Evolutionary conservation across 2,329 filamentous ascomycete species (phyloP).

Genomic region (Epichloe sibirici): DNA sequence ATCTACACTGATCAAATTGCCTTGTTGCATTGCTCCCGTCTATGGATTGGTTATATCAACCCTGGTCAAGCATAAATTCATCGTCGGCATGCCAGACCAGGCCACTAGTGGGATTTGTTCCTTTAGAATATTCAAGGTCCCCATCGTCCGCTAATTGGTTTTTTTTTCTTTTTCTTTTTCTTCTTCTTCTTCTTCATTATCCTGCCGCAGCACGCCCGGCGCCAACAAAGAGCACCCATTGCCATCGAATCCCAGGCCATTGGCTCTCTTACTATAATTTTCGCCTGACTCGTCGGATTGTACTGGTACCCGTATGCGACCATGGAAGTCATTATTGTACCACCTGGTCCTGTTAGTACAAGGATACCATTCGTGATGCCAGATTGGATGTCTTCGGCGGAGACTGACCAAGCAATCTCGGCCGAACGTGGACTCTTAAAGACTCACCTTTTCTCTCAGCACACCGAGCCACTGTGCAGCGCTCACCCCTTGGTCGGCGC

Average conservation of each 20-base stretch:
- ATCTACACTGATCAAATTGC: too few relatives aligned
- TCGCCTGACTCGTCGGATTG: not conserved
- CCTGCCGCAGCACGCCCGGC: not conserved
- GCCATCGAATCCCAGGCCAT: not conserved
- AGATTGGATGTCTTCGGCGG: not conserved
- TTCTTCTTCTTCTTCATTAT: not conserved
- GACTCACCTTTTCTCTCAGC: constrained; percentile 78
- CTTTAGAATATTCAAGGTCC: too few relatives aligned
- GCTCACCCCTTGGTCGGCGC: constrained; percentile 87
- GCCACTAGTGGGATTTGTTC: too few relatives aligned
- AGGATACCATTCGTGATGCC: not conserved
- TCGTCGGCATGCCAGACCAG: too few relatives aligned
- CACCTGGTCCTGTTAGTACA: not conserved
- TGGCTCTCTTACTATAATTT: too few relatives aligned
- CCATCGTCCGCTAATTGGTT: not conserved
- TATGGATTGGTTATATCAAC: too few relatives aligned
- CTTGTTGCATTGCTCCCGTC: too few relatives aligned
- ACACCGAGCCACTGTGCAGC: constrained; percentile 87
- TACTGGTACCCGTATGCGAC: not conserved
- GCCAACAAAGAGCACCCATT: not conserved
- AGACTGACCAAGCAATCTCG: not conserved
- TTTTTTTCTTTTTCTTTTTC: not conserved
- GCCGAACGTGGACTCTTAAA: not conserved
- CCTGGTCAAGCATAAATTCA: too few relatives aligned
- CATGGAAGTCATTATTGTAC: not conserved